A percentile compares a stretch with the other conserved stretches of the same genome.
Conservation (phyloP, 2,329 filamentous ascomycete species). For the Epichloe typhina region DNA sequence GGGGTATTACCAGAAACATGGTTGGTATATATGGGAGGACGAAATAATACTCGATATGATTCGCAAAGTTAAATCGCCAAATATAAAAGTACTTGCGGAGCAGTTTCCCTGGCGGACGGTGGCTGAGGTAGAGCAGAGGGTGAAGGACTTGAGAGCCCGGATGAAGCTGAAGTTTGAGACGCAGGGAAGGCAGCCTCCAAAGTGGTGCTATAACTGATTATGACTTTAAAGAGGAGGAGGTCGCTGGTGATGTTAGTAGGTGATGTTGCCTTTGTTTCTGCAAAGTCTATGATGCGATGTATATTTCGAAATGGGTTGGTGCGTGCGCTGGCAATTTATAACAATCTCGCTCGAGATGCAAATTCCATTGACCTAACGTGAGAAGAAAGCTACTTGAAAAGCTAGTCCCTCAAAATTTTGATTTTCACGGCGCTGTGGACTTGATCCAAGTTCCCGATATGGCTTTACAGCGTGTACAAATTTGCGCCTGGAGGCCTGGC, state of each 20-base stretch:
- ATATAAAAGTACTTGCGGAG: constrained; percentile 5
- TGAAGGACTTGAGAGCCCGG: constrained; percentile 10
- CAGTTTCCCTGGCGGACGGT: constrained; percentile 9
- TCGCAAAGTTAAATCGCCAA: constrained; percentile 8
- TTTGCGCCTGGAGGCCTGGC: no score
- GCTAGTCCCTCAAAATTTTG: no score
- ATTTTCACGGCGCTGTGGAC: neutral
- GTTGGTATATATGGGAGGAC: constrained; percentile 16
- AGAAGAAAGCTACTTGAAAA: neutral
- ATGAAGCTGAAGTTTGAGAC: constrained; percentile 11
- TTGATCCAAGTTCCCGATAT: no score
- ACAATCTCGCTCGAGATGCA: neutral
- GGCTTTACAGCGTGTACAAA: no score
- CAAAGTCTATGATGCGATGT: neutral
- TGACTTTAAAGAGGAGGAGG: neutral
- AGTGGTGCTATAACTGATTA: constrained; percentile 13
- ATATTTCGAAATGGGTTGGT: neutral
- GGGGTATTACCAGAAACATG: constrained; percentile 11
- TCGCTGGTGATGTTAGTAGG: neutral
- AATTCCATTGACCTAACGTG: no score
- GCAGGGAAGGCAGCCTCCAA: constrained; percentile 10
- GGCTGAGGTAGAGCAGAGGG: constrained; percentile 10
- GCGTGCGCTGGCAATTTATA: neutral
- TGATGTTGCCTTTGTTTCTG: neutral
- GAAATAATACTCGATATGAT: constrained; percentile 13